phyloP scores from a whole-genome alignment of 176 grass and related monocot species.

The Hyparrhenia diplandra region DNA sequence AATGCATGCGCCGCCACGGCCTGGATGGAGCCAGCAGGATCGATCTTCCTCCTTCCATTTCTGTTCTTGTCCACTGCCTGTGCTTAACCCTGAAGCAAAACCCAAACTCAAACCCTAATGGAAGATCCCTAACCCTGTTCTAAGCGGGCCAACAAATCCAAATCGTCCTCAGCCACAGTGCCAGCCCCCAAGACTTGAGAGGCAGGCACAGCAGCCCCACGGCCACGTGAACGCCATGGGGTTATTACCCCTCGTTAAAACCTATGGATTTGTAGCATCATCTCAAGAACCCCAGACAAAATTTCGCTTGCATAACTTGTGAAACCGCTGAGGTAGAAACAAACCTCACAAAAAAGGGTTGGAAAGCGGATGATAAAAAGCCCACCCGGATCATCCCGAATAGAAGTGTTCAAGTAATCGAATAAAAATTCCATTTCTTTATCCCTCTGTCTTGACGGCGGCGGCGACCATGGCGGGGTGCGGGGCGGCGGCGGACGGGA shows the following conservation, averaged over 20 bases:
- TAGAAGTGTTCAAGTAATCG: constrained; percentile 29
- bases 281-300: constrained; percentile 37
- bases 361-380: constrained; percentile 30
- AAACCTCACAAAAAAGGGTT: constrained; percentile 19
- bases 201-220: neutral
- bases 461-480: constrained; percentile 36
- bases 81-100: constrained; percentile 20
- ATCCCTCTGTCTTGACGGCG: constrained; percentile 17
- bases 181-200: neutral
- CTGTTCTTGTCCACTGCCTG: neutral
- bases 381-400: constrained; percentile 31
- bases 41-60: neutral
- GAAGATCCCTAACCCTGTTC: too few species aligned
- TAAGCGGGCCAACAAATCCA: constrained; percentile 22
- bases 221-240: constrained; percentile 41
- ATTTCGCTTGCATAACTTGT: constrained; percentile 22
- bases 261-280: constrained; percentile 44
- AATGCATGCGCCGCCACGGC: neutral
- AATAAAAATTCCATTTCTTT: constrained; percentile 39
- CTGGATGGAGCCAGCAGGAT: neutral
- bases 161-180: constrained; percentile 1
- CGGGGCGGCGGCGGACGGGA: constrained; percentile 9
- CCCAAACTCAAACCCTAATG: too few species aligned
- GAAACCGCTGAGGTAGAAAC: constrained; percentile 29
- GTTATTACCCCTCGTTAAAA: constrained; percentile 52